Conservation (phyloP, 495 filamentous ascomycete species). For the Aspergillus heteromorphus region DNA sequence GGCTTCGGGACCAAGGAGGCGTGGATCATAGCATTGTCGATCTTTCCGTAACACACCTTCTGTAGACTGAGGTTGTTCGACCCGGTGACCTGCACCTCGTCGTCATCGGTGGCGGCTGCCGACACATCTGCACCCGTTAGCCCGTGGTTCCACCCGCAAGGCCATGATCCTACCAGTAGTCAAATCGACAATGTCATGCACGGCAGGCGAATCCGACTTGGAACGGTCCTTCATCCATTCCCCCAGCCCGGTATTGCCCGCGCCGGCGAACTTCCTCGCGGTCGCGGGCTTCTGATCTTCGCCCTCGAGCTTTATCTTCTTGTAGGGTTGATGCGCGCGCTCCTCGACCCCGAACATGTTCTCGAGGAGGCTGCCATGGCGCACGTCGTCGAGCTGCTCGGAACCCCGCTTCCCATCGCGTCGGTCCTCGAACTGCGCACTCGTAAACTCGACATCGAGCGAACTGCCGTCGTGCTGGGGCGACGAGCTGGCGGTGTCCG, state of each 20-base stretch:
- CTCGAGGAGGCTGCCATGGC: constrained; percentile 51
- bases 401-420: constrained; percentile 27
- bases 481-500: constrained; percentile 8
- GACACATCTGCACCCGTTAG: constrained; percentile 15
- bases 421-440: constrained; percentile 14
- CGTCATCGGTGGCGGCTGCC: constrained; percentile 28
- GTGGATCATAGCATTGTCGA: constrained; percentile 64
- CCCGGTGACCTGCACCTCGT: constrained; percentile 41
- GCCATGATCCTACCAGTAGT: constrained; percentile 45
- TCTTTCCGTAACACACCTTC: constrained; percentile 80
- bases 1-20: constrained; percentile 65
- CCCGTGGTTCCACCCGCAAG: neutral
- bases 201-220: constrained; percentile 21
- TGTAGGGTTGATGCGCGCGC: constrained; percentile 56
- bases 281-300: constrained; percentile 33
- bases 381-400: constrained; percentile 23
- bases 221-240: constrained; percentile 57
- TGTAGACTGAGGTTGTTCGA: constrained; percentile 42
- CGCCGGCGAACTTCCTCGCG: constrained; percentile 36
- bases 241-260: constrained; percentile 52
- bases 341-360: constrained; percentile 65
- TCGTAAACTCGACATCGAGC: constrained; percentile 27
- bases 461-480: constrained; percentile 7
- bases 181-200: constrained; percentile 55
- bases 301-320: constrained; percentile 41